Evolutionary conservation across 768 basidiomycete species (phyloP).

Genomic region (Suillus lakei): DNA sequence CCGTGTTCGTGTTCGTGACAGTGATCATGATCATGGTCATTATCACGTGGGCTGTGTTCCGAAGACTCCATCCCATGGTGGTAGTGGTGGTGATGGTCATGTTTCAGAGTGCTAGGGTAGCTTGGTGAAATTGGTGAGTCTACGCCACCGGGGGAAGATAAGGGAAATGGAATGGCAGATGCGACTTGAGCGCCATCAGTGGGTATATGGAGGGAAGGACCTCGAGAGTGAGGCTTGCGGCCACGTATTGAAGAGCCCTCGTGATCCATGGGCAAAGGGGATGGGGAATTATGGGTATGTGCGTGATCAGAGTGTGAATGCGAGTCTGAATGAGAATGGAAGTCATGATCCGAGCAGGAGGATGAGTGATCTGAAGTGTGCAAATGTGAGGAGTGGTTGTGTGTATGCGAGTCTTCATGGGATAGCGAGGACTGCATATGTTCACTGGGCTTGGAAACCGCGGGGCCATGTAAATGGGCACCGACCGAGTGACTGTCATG

Average conservation of each 20-base stretch:
- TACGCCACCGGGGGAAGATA: slow-evolving; percentile 25
- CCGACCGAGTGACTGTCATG: slow-evolving; percentile 26
- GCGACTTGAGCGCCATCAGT: slow-evolving; percentile 25
- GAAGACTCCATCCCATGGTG: slow-evolving; percentile 21
- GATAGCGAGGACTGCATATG: slow-evolving; percentile 31
- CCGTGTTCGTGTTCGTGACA: slow-evolving; percentile 56
- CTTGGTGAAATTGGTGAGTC: slow-evolving; percentile 68
- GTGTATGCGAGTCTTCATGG: slow-evolving; percentile 26
- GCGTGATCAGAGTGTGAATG: slow-evolving; percentile 22
- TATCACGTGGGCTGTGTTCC: slow-evolving; percentile 28
- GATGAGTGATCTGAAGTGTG: slow-evolving; percentile 31
- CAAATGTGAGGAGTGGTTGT: slow-evolving; percentile 26
- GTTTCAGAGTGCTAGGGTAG: slow-evolving; percentile 56
- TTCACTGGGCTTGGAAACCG: slow-evolving; percentile 18
- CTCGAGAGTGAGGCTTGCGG: slow-evolving; percentile 43
- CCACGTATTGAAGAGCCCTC: slow-evolving; percentile 27
- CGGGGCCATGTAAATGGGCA: slow-evolving; percentile 29
- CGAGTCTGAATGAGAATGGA: slow-evolving; percentile 19
- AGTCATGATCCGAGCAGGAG: slow-evolving; percentile 30
- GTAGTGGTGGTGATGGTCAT: slow-evolving; percentile 47
- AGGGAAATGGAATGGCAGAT: slow-evolving; percentile 30
- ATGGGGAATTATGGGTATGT: slow-evolving; percentile 16
- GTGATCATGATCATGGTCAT: slow-evolving; percentile 56
- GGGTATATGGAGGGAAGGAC: slow-evolving; percentile 45
- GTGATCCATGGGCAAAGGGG: slow-evolving; percentile 12